These are phyloP conservation scores for Podaxis pistillaris DNA, from an alignment of 768 basidiomycete species.

Conservation along the genomic window DNA sequence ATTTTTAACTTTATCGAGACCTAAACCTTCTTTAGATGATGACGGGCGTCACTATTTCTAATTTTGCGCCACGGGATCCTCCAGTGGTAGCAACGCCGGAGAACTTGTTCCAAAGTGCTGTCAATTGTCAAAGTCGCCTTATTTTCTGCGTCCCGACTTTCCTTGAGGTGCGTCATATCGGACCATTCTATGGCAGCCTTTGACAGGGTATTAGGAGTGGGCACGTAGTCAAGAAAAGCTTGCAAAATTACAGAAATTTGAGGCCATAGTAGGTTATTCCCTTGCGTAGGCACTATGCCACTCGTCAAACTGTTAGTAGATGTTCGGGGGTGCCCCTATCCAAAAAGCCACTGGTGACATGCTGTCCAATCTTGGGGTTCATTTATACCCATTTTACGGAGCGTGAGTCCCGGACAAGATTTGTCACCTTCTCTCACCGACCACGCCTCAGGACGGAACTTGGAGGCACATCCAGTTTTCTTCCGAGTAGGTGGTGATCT, in stretches of 20 bases:
- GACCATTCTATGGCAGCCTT: not conserved
- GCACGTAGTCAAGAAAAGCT: conserved; percentile 18
- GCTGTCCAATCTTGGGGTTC: conserved; percentile 18
- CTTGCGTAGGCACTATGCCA: not conserved
- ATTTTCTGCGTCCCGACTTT: conserved; percentile 20
- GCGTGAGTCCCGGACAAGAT: conserved; percentile 23
- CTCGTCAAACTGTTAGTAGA: conserved; percentile 12
- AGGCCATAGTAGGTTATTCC: conserved; percentile 19
- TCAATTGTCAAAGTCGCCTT: conserved; percentile 8
- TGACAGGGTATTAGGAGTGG: conserved; percentile 21
- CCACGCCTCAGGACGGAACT: conserved; percentile 21
- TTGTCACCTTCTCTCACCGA: not conserved
- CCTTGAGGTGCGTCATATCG: conserved; percentile 21
- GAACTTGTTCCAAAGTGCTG: conserved; percentile 15
- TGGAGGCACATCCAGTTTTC: conserved; percentile 15
- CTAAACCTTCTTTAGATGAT: conserved; percentile 6
- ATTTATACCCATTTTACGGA: conserved; percentile 33
- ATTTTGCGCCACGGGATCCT: conserved; percentile 22
- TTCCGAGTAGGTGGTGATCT: conserved; percentile 12
- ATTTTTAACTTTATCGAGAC: not conserved
- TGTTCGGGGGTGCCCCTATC: conserved; percentile 24
- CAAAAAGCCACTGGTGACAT: conserved; percentile 25
- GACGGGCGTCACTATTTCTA: conserved; percentile 21
- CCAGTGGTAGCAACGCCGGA: conserved; percentile 20
- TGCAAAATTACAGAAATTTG: conserved; percentile 17